Evolutionary conservation across 192 early-diverging fungal genomes (phyloP).

Genomic region (Spizellomyces punctatus): DNA sequence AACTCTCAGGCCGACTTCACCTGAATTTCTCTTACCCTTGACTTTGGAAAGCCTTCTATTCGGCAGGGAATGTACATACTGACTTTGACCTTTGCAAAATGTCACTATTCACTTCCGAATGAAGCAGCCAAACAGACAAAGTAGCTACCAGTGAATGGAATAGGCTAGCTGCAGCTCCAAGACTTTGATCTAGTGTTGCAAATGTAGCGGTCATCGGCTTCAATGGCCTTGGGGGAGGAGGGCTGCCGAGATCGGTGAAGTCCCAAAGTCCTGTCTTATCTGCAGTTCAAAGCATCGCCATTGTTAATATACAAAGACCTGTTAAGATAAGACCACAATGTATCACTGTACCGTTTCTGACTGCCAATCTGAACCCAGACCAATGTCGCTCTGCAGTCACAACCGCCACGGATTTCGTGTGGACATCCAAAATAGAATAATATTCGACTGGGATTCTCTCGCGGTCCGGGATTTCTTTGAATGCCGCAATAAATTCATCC

Average conservation of each 20-base stretch:
- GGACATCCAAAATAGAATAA: conserved; percentile 78
- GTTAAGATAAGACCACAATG: neutral
- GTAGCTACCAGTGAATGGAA: conserved; percentile 71
- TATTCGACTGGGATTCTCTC: conserved; percentile 77
- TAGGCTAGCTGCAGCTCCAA: conserved; percentile 71
- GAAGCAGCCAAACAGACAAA: neutral
- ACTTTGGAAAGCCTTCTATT: conserved; percentile 72
- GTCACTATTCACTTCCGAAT: neutral
- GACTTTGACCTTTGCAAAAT: conserved; percentile 53
- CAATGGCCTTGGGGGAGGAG: conserved; percentile 62
- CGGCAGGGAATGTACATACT: conserved; percentile 78
- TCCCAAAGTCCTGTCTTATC: conserved; percentile 79
- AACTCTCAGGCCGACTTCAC: neutral
- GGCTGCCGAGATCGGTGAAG: conserved; percentile 64
- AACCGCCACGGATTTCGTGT: conserved; percentile 79
- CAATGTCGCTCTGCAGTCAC: conserved; percentile 89
- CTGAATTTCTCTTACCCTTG: conserved; percentile 22
- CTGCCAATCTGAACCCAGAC: conserved; percentile 76
- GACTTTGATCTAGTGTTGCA: conserved; percentile 66
- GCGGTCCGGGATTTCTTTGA: conserved; percentile 74
- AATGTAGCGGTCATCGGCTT: conserved; percentile 72
- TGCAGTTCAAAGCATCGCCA: conserved; percentile 15
- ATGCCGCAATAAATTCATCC: conserved; percentile 74
- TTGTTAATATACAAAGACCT: too few relatives aligned
- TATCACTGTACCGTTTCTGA: conserved; percentile 57